A percentile compares a stretch with the other conserved stretches of the same genome.
Evolutionary conservation across 495 filamentous ascomycete species (phyloP).

Genomic region (Hypoxylon crocopeplum): DNA sequence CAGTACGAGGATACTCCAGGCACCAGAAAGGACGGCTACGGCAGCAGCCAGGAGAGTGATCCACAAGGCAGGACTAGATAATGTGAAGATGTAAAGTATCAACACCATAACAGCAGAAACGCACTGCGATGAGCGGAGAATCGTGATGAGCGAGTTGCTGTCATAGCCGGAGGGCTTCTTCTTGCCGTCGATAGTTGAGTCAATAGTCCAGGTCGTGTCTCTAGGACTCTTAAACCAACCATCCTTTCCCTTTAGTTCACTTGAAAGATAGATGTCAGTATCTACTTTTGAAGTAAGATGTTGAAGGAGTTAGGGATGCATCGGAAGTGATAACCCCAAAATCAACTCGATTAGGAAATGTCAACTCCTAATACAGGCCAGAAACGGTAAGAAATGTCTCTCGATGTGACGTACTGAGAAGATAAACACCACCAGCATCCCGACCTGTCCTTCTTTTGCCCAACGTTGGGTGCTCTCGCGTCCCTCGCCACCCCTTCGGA

Average conservation of each 20-base stretch:
- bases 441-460: not conserved
- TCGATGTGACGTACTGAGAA: too few relatives aligned
- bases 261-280: too few relatives aligned
- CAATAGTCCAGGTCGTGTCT: slow-evolving; percentile 27
- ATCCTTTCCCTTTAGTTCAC: slow-evolving; percentile 2
- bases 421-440: slow-evolving; percentile 5
- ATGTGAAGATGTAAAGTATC: slow-evolving; percentile 21
- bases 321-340: too few relatives aligned
- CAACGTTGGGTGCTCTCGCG: too few relatives aligned
- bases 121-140: slow-evolving; percentile 27
- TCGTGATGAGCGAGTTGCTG: slow-evolving; percentile 33
- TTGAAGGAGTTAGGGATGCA: too few relatives aligned
- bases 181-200: slow-evolving; percentile 16
- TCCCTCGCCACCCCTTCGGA: too few relatives aligned
- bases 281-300: too few relatives aligned
- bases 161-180: slow-evolving; percentile 29
- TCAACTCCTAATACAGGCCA: too few relatives aligned
- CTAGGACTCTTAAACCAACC: slow-evolving; percentile 27
- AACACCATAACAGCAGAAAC: slow-evolving; percentile 6
- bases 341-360: too few relatives aligned
- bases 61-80: slow-evolving; percentile 15
- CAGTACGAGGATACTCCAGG: slow-evolving; percentile 22
- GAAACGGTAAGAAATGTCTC: too few relatives aligned
- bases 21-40: not conserved
- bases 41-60: slow-evolving; percentile 1